Conservation (phyloP, 2,329 filamentous ascomycete species). For the Neofusicoccum sp. region DNA sequence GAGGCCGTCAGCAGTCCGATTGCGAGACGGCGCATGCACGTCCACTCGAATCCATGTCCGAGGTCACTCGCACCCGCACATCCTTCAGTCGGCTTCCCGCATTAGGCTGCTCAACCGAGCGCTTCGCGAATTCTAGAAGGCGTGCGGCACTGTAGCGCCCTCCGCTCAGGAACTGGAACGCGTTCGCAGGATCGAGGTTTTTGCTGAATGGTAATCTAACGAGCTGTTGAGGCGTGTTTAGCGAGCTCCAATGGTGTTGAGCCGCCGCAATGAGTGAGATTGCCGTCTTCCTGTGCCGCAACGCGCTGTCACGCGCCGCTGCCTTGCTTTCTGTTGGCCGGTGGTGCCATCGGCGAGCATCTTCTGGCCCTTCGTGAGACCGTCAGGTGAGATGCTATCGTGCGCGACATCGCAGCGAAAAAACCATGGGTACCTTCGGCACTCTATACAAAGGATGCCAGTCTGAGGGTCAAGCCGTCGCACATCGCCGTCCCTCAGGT, state of each 20-base stretch:
- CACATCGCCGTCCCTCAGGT: not conserved
- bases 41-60: not conserved
- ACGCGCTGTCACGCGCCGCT: not conserved
- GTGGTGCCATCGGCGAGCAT: slow-evolving; percentile 3
- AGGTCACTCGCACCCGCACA: not conserved
- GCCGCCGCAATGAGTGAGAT: slow-evolving; percentile 3
- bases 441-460: slow-evolving; percentile 6
- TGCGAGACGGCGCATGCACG: not conserved
- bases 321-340: not conserved
- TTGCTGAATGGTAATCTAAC: too few relatives aligned
- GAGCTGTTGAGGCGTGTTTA: not conserved
- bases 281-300: slow-evolving; percentile 10
- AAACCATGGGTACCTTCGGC: not conserved
- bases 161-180: slow-evolving; percentile 6
- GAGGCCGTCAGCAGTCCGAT: not conserved
- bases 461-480: slow-evolving; percentile 2
- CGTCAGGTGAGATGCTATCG: slow-evolving; percentile 15
- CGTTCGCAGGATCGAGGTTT: slow-evolving; percentile 1
- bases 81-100: not conserved
- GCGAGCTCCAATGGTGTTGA: not conserved
- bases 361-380: slow-evolving; percentile 17
- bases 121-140: slow-evolving; percentile 11
- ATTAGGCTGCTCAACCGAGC: not conserved
- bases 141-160: not conserved
- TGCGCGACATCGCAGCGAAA: slow-evolving; percentile 4